Base-by-base conservation (phyloP, 306 rosid species). In the Sphenostylis stenocarpa region DNA sequence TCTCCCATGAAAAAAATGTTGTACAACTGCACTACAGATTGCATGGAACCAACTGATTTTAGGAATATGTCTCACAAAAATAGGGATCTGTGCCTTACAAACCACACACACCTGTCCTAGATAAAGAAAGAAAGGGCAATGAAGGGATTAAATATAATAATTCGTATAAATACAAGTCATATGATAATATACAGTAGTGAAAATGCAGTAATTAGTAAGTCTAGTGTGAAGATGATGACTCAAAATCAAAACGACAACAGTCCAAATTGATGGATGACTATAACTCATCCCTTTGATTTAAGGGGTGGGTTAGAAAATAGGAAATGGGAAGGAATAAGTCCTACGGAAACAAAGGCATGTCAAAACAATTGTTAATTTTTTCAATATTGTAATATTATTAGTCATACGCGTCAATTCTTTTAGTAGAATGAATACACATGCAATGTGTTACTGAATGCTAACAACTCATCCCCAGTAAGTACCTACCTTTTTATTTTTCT, bases 191-290 rank as follows among this genome's bases (percentile, higher is more conserved):
- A 36, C 1, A 38, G 41, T 26, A 26, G 28, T 26, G 28, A 26
- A n/a, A 26, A 26, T 26, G 28, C 28, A 26, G 2, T 26, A 26
- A n/a, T n/a, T n/a, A n/a, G n/a, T n/a, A n/a, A n/a, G n/a, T n/a
- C n/a, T n/a, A 9, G 45, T 39, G 45, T 39, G 62, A 44, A 45
- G 67, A 38, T 67, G 78, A 33, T 28, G 76, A 57, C 36, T 52
- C 51, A 63, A 62, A 72, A 49, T 39, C 13, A 45, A 51, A 51
- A 48, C 17, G 19, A 36, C 66, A 45, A 47, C 17, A 39, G 73
- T 78, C 71, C 78, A 64, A 65, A 10, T 20, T 65, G 60, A 53
- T 56, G 72, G 60, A 53, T 56, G 72, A 14, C 52, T 33, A n/a
- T n/a, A 53, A 72, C 34, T 36, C 11, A 4, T 10, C 60, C 49